A percentile compares a stretch with the other conserved stretches of the same genome.
phyloP scores from a whole-genome alignment of 1,139 yeast genomes.

The Lodderomyces margitis region DNA sequence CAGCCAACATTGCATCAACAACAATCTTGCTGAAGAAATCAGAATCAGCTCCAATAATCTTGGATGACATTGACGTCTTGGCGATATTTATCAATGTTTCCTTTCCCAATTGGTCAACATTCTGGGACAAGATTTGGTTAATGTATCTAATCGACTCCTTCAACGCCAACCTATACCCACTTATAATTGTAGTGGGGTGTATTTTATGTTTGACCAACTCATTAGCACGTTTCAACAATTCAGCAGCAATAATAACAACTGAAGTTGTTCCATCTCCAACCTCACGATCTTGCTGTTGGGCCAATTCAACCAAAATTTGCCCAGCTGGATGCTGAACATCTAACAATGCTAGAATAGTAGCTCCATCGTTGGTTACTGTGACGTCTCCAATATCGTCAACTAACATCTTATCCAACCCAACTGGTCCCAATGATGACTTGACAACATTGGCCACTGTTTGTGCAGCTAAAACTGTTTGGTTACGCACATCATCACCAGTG shows the following conservation, averaged over 20 bases:
- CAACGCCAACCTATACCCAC: conserved; percentile 92
- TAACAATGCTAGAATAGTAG: conserved; percentile 83
- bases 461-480: conserved; percentile 94
- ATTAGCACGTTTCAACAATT: conserved; percentile 87
- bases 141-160: conserved; percentile 91
- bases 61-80: conserved; percentile 94
- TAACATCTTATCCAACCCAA: conserved; percentile 96
- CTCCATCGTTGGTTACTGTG: conserved; percentile 98
- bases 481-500: conserved; percentile 94
- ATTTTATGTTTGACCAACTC: conserved; percentile 90
- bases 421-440: conserved; percentile 96
- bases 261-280: conserved; percentile 98
- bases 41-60: conserved; percentile 94
- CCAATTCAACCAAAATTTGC: conserved; percentile 91
- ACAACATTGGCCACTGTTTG: conserved; percentile 97
- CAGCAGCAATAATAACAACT: conserved; percentile 95
- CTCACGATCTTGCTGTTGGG: conserved; percentile 98
- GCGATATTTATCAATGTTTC: conserved; percentile 85
- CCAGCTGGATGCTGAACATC: conserved; percentile 99
- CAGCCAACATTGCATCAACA: conserved; percentile 94
- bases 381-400: conserved; percentile 99
- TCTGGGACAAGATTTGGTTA: conserved; percentile 76
- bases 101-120: conserved; percentile 81
- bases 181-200: conserved; percentile 96
- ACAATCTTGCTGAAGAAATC: conserved; percentile 88